Base-by-base conservation (phyloP, 2,329 filamentous ascomycete species). In the Exophiala bonariae region DNA sequence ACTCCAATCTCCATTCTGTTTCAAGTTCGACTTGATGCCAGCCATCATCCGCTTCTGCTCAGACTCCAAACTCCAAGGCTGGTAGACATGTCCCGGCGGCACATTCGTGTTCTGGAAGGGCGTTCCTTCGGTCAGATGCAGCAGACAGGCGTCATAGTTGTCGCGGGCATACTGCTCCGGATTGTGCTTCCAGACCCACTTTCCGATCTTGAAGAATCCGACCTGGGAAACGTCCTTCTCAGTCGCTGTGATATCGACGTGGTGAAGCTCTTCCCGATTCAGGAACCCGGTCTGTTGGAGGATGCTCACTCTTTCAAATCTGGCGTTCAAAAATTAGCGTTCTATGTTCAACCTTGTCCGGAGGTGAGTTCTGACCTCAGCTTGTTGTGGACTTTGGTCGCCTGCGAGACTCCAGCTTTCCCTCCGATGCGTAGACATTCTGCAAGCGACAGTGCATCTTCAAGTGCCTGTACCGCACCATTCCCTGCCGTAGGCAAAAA, bases 401-500 rank as follows among this genome's bases (percentile, higher is more conserved):
- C 44, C 28, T 35, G 16, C 1, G 8, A 8, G 4, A 67, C 55
- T 34, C 56, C 41, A 1, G 49, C 28, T 31, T 52, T 55, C 9
- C 57, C 54, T 13, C 41, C 53, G 17, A 59, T 47, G 1, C 59
- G 34, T 14, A 74, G 58, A 3, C 78, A 62, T 14, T 75, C 49
- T 0, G 68, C 63, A 6, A 80, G 63, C 1, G 71, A 66, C 47
- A 77, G 71, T 0, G 67, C 69, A 60, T 82, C 79, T 58, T 82
- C 78, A 8, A 81, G 55, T 0, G 74, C 78, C 60, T 80, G 78
- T 2, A 70, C 74, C 0, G 74, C 70, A 0, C 79, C 79, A 59
- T 82, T 78, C 2, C 78, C 77, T 0, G 72, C 73, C 3, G 72
- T 75, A 0, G 79, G 71, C 3, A 75, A 72, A 47, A 81, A 64